Evolutionary conservation across 768 basidiomycete species (phyloP), one percentile per base, ranked within the genome.

Genomic region (Xerocomus brunneocitrinus): DNA sequence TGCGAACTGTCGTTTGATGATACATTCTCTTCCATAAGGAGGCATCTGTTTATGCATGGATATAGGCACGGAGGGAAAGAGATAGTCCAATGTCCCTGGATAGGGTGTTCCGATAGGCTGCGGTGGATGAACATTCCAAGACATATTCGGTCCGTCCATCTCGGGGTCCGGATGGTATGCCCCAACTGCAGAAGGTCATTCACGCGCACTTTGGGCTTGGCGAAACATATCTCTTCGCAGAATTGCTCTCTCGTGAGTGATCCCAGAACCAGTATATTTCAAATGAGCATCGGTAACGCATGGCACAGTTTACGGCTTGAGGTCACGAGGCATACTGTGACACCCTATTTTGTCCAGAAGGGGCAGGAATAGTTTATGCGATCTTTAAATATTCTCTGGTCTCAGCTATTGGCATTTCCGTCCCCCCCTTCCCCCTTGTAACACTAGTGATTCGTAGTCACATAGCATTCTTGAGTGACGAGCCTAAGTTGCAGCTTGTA

Each of bases 41-140:
- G 3, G 25, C 62, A 63, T 32, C 49, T 63, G 22, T 52, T 34
- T 22, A 22, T 49, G 27, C 62, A 63, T 25, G 43, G 44, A 9
- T 38, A 54, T 14, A 53, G 43, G 27, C 48, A 64, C 39, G 3
- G 9, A 40, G 39, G 39, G 22, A 40, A 19, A 7, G 39, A 40
- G 39, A 40, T 22, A 3, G 45, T 54, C 27, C 47, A 6, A 5
- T 62, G 52, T 31, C 50, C 55, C 1, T 61, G 62, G 58, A 22
- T 10, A 8, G 49, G 47, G n/a, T 59, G 57, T 47, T 32, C 40
- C 3, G 24, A 41, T 16, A 43, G 9, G 25, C n/a, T 52, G 38
- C 41, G 38, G 38, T 49, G 53, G 55, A 36, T 22, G 32, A 62
- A 51, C 19, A 31, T 51, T 3, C 30, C 50, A 14, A 54, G 55